phyloP scores from a whole-genome alignment of 352 stramenopile genomes.

The Phytophthora macrochlamydospora region DNA sequence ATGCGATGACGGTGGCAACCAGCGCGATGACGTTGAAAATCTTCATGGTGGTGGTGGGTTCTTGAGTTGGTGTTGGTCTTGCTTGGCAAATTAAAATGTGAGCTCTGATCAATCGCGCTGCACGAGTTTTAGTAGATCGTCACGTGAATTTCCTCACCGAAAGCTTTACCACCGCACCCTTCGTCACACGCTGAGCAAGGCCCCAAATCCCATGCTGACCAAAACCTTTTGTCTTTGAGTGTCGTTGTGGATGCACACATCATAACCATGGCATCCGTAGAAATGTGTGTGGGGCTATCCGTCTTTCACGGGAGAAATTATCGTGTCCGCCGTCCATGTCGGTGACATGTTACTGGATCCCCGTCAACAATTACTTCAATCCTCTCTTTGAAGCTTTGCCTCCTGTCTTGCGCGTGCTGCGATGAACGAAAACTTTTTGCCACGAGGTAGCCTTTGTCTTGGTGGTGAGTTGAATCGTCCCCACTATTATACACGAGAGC shows the following conservation, averaged over 20 bases:
- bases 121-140: neutral
- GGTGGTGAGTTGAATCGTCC: constrained; percentile 59
- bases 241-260: too few relatives aligned
- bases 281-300: too few relatives aligned
- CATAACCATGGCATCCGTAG: too few relatives aligned
- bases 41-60: constrained; percentile 9
- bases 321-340: neutral
- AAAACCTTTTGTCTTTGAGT: too few relatives aligned
- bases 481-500: constrained; percentile 20
- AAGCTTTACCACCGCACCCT: too few relatives aligned
- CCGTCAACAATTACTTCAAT: neutral
- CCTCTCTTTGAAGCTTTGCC: neutral
- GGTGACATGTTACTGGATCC: neutral
- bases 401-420: constrained; percentile 15
- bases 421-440: constrained; percentile 29
- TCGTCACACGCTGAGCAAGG: too few relatives aligned
- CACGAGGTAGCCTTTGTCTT: constrained; percentile 47
- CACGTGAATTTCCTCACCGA: too few relatives aligned
- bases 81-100: constrained; percentile 10
- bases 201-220: too few relatives aligned
- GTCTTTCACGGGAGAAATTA: too few relatives aligned
- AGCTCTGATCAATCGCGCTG: neutral
- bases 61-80: constrained; percentile 1
- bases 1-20: constrained; percentile 4
- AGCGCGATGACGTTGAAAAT: constrained; percentile 15